Evolutionary conservation across 371 early-diverging fungal species (phyloP).

Genomic region (Haplosporangium sp.): DNA sequence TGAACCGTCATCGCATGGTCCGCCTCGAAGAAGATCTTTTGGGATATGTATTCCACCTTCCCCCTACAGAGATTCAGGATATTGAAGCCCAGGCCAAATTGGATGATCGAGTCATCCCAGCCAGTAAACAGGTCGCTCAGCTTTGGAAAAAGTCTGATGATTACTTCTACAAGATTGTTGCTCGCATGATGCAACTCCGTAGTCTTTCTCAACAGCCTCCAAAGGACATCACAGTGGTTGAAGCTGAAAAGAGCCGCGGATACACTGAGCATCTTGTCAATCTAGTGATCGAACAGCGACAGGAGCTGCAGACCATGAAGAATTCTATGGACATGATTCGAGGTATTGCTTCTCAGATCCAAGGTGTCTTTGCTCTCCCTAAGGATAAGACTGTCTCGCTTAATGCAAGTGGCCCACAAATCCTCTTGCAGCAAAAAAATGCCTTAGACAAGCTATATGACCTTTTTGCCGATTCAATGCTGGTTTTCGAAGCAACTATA

Average conservation of each 20-base stretch:
- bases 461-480: slow-evolving; percentile 52
- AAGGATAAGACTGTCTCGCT: slow-evolving; percentile 40
- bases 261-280: slow-evolving; percentile 80
- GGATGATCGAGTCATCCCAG: slow-evolving; percentile 40
- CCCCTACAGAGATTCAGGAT: slow-evolving; percentile 53
- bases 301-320: slow-evolving; percentile 55
- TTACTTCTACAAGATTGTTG: slow-evolving; percentile 80
- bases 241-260: slow-evolving; percentile 78
- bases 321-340: slow-evolving; percentile 46
- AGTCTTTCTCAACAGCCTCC: slow-evolving; percentile 67
- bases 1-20: slow-evolving; percentile 67
- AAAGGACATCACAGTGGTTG: slow-evolving; percentile 78
- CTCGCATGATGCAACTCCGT: slow-evolving; percentile 76
- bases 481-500: slow-evolving; percentile 50
- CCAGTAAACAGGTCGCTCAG: slow-evolving; percentile 54
- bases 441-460: slow-evolving; percentile 61
- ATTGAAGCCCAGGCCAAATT: slow-evolving; percentile 52
- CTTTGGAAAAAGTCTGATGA: slow-evolving; percentile 75
- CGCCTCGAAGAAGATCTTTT: slow-evolving; percentile 58
- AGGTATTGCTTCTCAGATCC: slow-evolving; percentile 52
- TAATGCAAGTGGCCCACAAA: slow-evolving; percentile 32
- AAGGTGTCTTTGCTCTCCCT: slow-evolving; percentile 32
- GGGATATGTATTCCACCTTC: slow-evolving; percentile 58
- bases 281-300: slow-evolving; percentile 72
- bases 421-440: slow-evolving; percentile 61